Conservation (phyloP, 83 land plant genomes). For the Larix sibirica region DNA sequence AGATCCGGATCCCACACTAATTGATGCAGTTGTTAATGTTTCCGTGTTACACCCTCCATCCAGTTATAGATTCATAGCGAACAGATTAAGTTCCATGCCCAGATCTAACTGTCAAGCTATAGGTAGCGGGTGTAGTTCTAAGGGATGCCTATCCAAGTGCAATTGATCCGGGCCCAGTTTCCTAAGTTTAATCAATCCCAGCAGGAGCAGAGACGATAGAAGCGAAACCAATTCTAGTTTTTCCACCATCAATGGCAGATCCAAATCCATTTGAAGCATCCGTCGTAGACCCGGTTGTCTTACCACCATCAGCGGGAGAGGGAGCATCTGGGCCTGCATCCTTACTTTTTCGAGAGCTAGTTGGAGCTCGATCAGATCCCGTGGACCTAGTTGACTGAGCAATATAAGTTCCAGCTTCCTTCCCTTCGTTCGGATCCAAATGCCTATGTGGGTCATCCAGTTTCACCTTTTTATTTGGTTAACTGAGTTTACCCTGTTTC, state of each 20-base stretch:
- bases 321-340: neutral
- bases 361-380: neutral
- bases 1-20: too few relatives aligned
- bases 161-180: neutral
- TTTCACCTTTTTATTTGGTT: neutral
- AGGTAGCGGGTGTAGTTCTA: neutral
- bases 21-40: too few relatives aligned
- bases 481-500: neutral
- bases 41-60: too few relatives aligned
- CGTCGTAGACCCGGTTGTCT: neutral
- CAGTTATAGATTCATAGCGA: neutral
- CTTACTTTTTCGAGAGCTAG: slow-evolving; percentile 2
- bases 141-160: neutral
- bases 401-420: neutral
- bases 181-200: slow-evolving; percentile 4
- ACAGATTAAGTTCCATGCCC: neutral
- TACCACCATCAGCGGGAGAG: neutral
- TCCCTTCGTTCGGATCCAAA: neutral
- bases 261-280: neutral
- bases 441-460: slow-evolving; percentile 1
- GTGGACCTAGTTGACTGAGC: neutral
- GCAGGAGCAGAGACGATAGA: neutral
- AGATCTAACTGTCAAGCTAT: neutral
- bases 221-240: neutral
- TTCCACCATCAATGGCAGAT: neutral